Percentiles rank a stretch among this genome's conserved stretches.
Evolutionary conservation across 768 basidiomycete genomes (phyloP).

Genomic region (Chalciporus pseudorubinellus): DNA sequence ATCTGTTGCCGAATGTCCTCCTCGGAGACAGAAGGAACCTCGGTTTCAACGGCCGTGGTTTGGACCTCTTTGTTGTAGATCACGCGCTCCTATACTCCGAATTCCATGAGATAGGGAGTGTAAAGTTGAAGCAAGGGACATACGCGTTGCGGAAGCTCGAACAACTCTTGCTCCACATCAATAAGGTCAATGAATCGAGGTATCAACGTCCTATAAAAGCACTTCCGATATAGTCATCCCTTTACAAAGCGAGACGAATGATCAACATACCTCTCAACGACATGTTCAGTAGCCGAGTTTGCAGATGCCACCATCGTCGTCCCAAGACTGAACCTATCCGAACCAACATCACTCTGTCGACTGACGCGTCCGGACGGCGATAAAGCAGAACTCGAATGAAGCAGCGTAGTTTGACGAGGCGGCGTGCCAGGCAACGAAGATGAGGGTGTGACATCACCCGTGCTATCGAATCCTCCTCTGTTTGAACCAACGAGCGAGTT

Average conservation of each 20-base stretch:
- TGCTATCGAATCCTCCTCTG: conserved; percentile 51
- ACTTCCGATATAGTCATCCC: conserved; percentile 5
- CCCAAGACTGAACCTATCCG: conserved; percentile 44
- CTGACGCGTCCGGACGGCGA: conserved; percentile 62
- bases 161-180: conserved; percentile 86
- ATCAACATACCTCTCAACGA: conserved; percentile 60
- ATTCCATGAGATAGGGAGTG: neutral
- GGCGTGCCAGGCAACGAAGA: conserved; percentile 76
- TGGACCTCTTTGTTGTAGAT: conserved; percentile 85
- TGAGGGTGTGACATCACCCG: conserved; percentile 60
- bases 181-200: conserved; percentile 75
- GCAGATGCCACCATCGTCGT: conserved; percentile 45
- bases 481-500: conserved; percentile 50
- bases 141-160: conserved; percentile 86
- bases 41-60: conserved; percentile 65
- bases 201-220: conserved; percentile 48
- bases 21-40: conserved; percentile 50
- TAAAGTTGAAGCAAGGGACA: conserved; percentile 6
- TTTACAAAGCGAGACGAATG: neutral
- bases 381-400: conserved; percentile 37
- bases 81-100: conserved; percentile 58
- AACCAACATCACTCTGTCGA: conserved; percentile 65
- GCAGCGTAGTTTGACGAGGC: conserved; percentile 37
- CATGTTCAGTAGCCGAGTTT: conserved; percentile 62
- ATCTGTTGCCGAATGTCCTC: conserved; percentile 76